A percentile compares a stretch with the other conserved stretches of the same genome.
These are phyloP conservation scores for Zopfochytrium polystomum DNA, from an alignment of 371 early-diverging fungal species.

Conservation along the genomic window DNA sequence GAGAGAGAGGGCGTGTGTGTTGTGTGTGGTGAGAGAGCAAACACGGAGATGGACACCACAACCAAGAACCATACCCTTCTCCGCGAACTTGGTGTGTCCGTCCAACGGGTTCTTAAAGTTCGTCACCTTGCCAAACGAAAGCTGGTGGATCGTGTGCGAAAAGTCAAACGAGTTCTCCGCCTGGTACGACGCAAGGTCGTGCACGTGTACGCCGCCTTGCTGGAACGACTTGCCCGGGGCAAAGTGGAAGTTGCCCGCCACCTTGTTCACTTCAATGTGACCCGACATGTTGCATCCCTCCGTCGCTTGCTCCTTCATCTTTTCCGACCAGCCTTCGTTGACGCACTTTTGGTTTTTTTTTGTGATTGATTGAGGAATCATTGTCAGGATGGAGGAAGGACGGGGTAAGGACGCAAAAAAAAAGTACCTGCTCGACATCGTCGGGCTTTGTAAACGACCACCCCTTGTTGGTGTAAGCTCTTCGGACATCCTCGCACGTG, in stretches of 20 bases:
- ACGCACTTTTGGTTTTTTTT: conserved; percentile 62
- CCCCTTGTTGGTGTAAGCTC: conserved; percentile 74
- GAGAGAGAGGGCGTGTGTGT: too few relatives aligned
- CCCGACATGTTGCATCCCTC: conserved; percentile 92
- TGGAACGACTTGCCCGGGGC: conserved; percentile 89
- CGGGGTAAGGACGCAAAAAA: background rate
- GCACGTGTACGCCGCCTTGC: conserved; percentile 74
- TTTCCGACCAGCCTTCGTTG: conserved; percentile 77
- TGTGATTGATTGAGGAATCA: background rate
- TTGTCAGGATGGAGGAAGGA: background rate
- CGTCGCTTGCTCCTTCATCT: conserved; percentile 69
- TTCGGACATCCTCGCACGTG: conserved; percentile 87
- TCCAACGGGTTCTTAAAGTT: conserved; percentile 78
- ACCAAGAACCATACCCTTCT: conserved; percentile 25
- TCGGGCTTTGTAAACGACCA: conserved; percentile 76
- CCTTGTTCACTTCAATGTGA: conserved; percentile 80
- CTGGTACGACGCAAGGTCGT: conserved; percentile 63
- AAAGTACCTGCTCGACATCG: conserved; percentile 73
- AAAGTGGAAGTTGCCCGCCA: conserved; percentile 86
- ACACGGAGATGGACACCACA: conserved; percentile 2
- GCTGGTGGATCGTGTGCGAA: conserved; percentile 75
- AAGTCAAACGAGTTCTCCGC: conserved; percentile 63
- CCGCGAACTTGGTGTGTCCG: conserved; percentile 51
- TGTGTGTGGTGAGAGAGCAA: too few relatives aligned
- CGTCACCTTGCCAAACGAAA: conserved; percentile 75